Percentiles rank a stretch among this genome's conserved stretches.
phyloP scores from a whole-genome alignment of 116 monocot species.

The Posidonia oceanica region DNA sequence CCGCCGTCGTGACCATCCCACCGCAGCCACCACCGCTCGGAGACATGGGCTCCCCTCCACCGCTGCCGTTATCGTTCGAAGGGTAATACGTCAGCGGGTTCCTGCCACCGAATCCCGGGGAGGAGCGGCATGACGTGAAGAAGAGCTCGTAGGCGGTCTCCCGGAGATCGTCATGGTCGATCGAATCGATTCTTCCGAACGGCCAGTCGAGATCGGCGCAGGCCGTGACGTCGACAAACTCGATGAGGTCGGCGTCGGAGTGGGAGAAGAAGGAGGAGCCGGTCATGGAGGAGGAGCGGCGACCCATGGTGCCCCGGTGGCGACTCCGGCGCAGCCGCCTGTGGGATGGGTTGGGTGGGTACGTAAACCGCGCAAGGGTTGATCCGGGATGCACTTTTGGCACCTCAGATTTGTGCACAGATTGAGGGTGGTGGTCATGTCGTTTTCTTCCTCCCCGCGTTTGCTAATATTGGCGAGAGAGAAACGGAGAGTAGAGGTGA shows the following conservation, averaged over 20 bases:
- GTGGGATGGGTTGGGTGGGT: neutral
- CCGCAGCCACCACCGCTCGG: neutral
- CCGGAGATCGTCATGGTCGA: conserved; percentile 49
- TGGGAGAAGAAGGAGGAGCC: conserved; percentile 39
- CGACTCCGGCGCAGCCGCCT: neutral
- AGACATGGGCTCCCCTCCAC: neutral
- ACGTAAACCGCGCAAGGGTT: neutral
- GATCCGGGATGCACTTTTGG: neutral
- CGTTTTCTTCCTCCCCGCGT: neutral
- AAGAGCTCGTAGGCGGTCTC: conserved; percentile 92
- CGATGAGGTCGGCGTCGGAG: conserved; percentile 32
- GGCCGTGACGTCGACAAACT: conserved; percentile 5
- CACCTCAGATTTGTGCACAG: neutral
- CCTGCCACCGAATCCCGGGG: conserved; percentile 56
- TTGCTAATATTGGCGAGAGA: conserved; percentile 2
- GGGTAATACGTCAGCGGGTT: conserved; percentile 31
- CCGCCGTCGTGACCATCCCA: neutral
- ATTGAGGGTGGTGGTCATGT: neutral
- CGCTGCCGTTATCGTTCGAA: neutral
- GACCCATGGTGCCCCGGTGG: conserved; percentile 19
- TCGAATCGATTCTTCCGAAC: conserved; percentile 53
- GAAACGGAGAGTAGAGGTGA: neutral
- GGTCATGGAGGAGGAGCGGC: conserved; percentile 25
- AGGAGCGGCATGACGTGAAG: conserved; percentile 85
- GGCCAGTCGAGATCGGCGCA: conserved; percentile 51